Percentiles rank a stretch among this genome's conserved stretches.
These are phyloP conservation scores for Buxus sempervirens DNA, from an alignment of 164 flowering plant species.

Conservation along the genomic window DNA sequence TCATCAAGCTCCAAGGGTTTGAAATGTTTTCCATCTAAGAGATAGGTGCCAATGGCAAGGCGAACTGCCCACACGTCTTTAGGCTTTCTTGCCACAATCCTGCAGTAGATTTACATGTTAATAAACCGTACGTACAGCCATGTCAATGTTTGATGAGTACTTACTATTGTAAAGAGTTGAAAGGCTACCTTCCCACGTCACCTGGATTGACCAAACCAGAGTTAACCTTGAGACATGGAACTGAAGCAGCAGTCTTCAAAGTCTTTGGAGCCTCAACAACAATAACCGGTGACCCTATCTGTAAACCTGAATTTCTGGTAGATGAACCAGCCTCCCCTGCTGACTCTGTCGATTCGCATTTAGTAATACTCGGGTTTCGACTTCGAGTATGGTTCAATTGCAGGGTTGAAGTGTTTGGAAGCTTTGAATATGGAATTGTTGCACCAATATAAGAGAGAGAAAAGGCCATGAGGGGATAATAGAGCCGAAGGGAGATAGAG, in stretches of 20 bases:
- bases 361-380: not conserved
- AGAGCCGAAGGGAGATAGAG: not conserved
- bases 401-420: not conserved
- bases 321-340: not conserved
- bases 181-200: constrained; percentile 75
- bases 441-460: not conserved
- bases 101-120: constrained; percentile 23
- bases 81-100: constrained; percentile 83
- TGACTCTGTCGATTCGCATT: not conserved
- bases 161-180: not conserved
- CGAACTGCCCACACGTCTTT: constrained; percentile 89
- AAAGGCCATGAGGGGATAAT: not conserved
- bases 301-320: constrained; percentile 11
- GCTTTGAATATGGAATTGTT: not conserved
- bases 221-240: constrained; percentile 66
- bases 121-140: not conserved
- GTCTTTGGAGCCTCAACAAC: constrained; percentile 48
- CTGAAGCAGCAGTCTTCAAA: constrained; percentile 71
- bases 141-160: not conserved
- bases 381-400: not conserved
- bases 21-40: constrained; percentile 72
- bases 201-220: constrained; percentile 71
- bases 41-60: constrained; percentile 63
- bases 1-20: constrained; percentile 51
- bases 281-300: constrained; percentile 47